These are phyloP conservation scores for Byssoonygena ceratinophila DNA, from an alignment of 2,329 filamentous ascomycete genomes.

Conservation along the genomic window DNA sequence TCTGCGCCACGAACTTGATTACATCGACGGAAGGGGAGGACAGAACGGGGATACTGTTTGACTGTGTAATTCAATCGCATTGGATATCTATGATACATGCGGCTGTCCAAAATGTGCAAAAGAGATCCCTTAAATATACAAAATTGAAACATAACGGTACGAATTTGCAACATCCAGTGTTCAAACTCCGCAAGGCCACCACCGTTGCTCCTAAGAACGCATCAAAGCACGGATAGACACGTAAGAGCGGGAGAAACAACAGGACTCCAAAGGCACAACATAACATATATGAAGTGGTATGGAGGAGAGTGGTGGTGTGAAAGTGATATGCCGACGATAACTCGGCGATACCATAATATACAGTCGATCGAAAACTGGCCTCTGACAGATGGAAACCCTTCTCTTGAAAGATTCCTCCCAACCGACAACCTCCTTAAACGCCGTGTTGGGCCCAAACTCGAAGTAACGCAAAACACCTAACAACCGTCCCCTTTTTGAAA, in stretches of 20 bases:
- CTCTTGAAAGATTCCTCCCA: not conserved
- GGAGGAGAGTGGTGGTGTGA: not conserved
- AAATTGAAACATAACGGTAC: too few species aligned
- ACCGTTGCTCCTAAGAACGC: too few species aligned
- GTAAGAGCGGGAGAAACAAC: too few species aligned
- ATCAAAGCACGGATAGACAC: too few species aligned
- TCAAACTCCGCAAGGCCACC: not conserved
- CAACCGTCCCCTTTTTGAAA: not conserved
- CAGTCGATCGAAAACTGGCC: not conserved
- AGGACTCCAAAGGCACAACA: too few species aligned
- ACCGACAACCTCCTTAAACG: not conserved
- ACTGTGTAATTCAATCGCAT: not conserved
- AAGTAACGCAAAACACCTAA: not conserved
- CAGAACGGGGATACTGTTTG: too few species aligned
- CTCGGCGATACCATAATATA: not conserved
- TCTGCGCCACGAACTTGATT: not conserved
- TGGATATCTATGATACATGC: not conserved
- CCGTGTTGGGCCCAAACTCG: not conserved
- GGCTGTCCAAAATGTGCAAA: not conserved
- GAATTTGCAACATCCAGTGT: not conserved
- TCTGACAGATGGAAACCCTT: not conserved
- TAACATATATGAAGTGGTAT: not conserved
- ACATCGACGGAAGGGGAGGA: not conserved
- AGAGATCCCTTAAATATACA: too few species aligned
- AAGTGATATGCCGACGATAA: not conserved